Evolutionary conservation across 495 filamentous ascomycete species (phyloP).

Genomic region (Parathielavia appendiculata): DNA sequence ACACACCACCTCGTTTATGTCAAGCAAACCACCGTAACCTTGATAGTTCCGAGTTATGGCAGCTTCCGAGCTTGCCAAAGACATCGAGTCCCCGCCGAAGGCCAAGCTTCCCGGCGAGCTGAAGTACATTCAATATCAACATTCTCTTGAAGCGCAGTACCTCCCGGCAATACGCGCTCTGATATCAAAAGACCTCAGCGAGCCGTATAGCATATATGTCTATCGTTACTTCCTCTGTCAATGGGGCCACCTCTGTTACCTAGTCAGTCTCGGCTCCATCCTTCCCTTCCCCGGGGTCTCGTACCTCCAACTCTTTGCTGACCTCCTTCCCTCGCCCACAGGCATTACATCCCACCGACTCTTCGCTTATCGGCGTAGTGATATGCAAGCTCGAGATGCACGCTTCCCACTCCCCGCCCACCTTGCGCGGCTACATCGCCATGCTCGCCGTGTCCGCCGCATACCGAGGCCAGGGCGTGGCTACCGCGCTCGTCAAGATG

Average conservation of each 20-base stretch:
- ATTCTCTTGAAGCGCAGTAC: conserved; percentile 69
- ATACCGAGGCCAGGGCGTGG: conserved; percentile 81
- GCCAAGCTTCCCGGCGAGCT: conserved; percentile 50
- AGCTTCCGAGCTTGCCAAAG: not conserved
- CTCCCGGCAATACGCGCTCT: conserved; percentile 83
- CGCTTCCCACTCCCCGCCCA: conserved; percentile 60
- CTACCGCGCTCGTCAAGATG: conserved; percentile 79
- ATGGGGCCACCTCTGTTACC: conserved; percentile 94
- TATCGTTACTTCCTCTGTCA: conserved; percentile 98
- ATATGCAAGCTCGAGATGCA: conserved; percentile 93
- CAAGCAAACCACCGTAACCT: too few relatives aligned
- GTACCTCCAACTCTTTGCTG: conserved; percentile 8
- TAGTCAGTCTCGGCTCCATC: conserved; percentile 48
- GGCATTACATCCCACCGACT: conserved; percentile 59
- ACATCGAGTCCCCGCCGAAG: conserved; percentile 23
- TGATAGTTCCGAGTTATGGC: conserved; percentile 1
- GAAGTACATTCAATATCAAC: conserved; percentile 79
- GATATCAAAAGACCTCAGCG: conserved; percentile 95
- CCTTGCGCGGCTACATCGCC: conserved; percentile 90
- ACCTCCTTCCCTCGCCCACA: conserved; percentile 25
- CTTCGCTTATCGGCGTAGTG: conserved; percentile 73
- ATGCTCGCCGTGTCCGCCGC: conserved; percentile 86
- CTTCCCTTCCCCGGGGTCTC: not conserved
- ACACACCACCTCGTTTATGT: too few relatives aligned
- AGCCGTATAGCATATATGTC: conserved; percentile 99